Evolutionary conservation across 345 rosid species (phyloP), one percentile per base, ranked within the genome.

Genomic region (Brassica napus): DNA sequence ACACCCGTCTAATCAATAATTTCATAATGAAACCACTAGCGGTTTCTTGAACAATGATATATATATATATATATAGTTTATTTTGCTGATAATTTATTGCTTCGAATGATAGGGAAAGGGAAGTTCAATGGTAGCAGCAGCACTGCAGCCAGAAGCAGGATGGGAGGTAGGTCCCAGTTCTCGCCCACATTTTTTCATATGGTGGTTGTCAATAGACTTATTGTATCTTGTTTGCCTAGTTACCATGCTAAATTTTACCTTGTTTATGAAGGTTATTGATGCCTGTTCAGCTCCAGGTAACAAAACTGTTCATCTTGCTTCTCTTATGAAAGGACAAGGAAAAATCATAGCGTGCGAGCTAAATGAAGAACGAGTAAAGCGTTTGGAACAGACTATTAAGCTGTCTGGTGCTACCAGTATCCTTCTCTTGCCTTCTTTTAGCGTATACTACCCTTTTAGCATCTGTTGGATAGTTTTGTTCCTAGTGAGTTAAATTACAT

Each of bases 101-200:
- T 64, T 54, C 3, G 65, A 69, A 28, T 72, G 54, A 52, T 78
- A 94, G 98, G 98, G 98, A 32, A 94, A 91, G 80, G 97, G 92
- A 84, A 94, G 98, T 83, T 92, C 95, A 63, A 90, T 94, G 98
- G 97, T 89, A 70, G 97, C 97, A 62, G 87, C 92, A 34, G 55
- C 55, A 47, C 55, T 47, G 16, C 55, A 47, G 55, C 55, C 55
- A 47, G 16, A 47, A 47, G 6, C 55, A 47, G 55, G 55, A 4
- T 47, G 55, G 55, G 55, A 47, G 55, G 55, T 47, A 12, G 16
- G 16, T 16, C 47, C 9, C 12, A 39, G 47, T 39, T 39, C 47
- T 39, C 14, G 1, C 47, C 55, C 54, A 4, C 5, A 47, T 1
- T 47, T 47, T 47, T 47, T 1, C 15, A 12, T 47, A 12, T 14